Percentiles rank a stretch among this genome's conserved stretches.
Conservation (phyloP, 1,284 basidiomycete genomes). For the Pascua sp. region DNA sequence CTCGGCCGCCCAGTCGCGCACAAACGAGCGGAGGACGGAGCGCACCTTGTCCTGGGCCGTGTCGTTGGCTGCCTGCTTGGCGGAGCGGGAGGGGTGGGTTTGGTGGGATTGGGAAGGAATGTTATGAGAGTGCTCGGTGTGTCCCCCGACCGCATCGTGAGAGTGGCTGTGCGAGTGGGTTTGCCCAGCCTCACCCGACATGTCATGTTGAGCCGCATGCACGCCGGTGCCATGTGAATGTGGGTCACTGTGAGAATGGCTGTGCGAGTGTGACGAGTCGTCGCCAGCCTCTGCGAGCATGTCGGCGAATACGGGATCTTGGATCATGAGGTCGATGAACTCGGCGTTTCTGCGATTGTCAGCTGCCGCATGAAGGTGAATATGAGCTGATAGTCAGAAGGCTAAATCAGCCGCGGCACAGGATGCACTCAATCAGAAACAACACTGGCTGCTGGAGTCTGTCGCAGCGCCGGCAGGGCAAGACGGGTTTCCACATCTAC, state of each 20-base stretch:
- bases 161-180: constrained; percentile 13
- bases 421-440: too few relatives aligned
- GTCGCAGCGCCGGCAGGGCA: too few relatives aligned
- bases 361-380: neutral
- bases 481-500: too few relatives aligned
- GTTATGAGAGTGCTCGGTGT: neutral
- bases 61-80: constrained; percentile 30
- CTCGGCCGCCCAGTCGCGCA: constrained; percentile 83
- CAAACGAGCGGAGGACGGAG: constrained; percentile 84
- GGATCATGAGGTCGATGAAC: constrained; percentile 48
- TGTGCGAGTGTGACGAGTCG: constrained; percentile 5
- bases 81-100: neutral
- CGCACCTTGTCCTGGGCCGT: constrained; percentile 64
- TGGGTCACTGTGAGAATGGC: constrained; percentile 5
- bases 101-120: too few relatives aligned
- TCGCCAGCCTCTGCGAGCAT: constrained; percentile 25
- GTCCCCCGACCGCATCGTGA: neutral
- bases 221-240: neutral
- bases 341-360: constrained; percentile 38
- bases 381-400: neutral
- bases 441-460: too few relatives aligned
- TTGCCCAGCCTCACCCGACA: neutral
- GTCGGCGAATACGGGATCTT: constrained; percentile 44
- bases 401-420: too few relatives aligned
- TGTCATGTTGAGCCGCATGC: too few relatives aligned